A percentile compares a stretch with the other conserved stretches of the same genome.
These are phyloP conservation scores for Elsinoe fawcettii DNA, from an alignment of 2,329 filamentous ascomycete genomes.

Conservation along the genomic window DNA sequence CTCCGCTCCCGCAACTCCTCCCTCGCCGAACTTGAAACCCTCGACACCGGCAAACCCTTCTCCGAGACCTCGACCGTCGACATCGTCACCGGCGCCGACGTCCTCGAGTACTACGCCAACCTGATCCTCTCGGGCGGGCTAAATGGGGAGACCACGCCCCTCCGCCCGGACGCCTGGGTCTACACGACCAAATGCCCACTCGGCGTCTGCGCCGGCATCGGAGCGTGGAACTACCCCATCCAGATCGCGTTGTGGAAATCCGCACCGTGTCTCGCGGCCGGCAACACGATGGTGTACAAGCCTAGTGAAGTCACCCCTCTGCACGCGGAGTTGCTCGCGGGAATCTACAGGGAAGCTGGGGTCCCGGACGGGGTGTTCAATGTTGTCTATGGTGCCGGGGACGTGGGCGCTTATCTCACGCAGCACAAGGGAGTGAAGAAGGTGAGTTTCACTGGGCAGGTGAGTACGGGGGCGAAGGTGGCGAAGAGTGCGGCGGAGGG, in stretches of 20 bases:
- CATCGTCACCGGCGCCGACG: constrained; percentile 73
- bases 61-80: constrained; percentile 80
- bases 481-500: constrained; percentile 64
- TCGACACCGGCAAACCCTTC: constrained; percentile 79
- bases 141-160: constrained; percentile 69
- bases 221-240: constrained; percentile 88
- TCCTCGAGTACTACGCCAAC: constrained; percentile 79
- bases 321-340: constrained; percentile 67
- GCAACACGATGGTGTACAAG: constrained; percentile 88
- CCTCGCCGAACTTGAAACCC: constrained; percentile 69
- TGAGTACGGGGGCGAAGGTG: constrained; percentile 74
- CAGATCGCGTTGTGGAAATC: constrained; percentile 90
- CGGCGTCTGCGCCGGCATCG: constrained; percentile 79
- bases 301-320: constrained; percentile 80
- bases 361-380: constrained; percentile 80
- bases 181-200: constrained; percentile 76
- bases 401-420: constrained; percentile 68
- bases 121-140: constrained; percentile 68
- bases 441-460: constrained; percentile 84
- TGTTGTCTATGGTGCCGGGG: constrained; percentile 71
- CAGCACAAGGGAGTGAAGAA: constrained; percentile 67
- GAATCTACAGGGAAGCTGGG: constrained; percentile 70
- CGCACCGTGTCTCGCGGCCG: constrained; percentile 73
- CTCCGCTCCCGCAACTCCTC: constrained; percentile 70
- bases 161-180: constrained; percentile 70